Base-by-base conservation (phyloP, 805 yeast genomes). In the Allodekkera sacchari region DNA sequence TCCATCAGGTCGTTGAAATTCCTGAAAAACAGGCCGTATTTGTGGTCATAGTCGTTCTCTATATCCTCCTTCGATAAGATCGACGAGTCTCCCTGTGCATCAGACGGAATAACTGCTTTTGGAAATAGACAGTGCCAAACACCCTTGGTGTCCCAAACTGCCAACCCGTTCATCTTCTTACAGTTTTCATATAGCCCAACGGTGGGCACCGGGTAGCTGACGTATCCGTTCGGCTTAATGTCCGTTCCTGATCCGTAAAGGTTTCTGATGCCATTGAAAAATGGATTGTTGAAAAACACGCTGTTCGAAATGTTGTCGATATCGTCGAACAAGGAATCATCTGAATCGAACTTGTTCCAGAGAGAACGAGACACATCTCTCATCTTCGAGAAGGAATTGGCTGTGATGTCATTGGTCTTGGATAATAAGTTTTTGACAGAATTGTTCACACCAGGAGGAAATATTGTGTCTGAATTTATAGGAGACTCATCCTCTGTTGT, bases 51-150 rank as follows among this genome's bases (percentile, higher is more conserved):
- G 18, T 54, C 50, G 14, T 33, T 34, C 38, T 67, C 65, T 18
- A 79, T 72, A 43, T 77, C 83, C 44, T 80, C 85, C 42, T 65
- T 72, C 18, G 77, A 64, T 34, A 76, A 47, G 10, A 52, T 52
- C 14, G 49, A 49, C 31, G 45, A 41, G 38, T 32, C 59, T 26
- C 36, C 50, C 10, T 26, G 22, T 14, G 6, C 18, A 19, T 35
- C 35, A n/a, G 29, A 32, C 35, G 47, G 61, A 31, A 44, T 66
- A 40, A 27, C 32, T 29, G 54, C 57, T 47, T 66, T 65, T 9
- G 95, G 95, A 54, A 88, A 80, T 28, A 89, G 59, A 57, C 97
- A 89, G 49, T 88, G 71, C 96, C 96, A 89, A 53, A 77, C 71
- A 0, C 96, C 97, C 15, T 68, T 64, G 19, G 53, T 41, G 50